Evolutionary conservation across 164 flowering plant species (phyloP), one percentile per base, ranked within the genome.

Genomic region (Tinospora cordifolia): DNA sequence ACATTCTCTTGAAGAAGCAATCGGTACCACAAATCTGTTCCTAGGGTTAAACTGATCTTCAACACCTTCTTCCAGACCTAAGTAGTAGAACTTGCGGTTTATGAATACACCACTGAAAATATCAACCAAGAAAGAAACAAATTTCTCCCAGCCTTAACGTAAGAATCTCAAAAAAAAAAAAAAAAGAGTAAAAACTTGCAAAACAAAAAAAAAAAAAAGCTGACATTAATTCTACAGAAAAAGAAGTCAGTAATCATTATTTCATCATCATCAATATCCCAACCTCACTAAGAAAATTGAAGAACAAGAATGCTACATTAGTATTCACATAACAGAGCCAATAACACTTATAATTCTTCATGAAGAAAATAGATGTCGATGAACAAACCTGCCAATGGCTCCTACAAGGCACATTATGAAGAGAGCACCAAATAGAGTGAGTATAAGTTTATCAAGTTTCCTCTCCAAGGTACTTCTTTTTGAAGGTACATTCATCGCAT

Each of bases 401-500:
- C 98, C 97, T 84, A 94, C 82, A 41, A 92, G 73, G 77, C 98
- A 94, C 98, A 94, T 90, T 57, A 60, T 19, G 73, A 89, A 89
- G 62, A 94, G 93, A 79, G 72, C 79, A 71, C 82, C 82, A 77
- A 94, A 90, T 39, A 94, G 87, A 34, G 87, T 47, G 36, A 92
- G 86, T 65, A 94, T 94, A 68, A 94, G 94, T 79, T 90, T 89
- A 85, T 94, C 98, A 70, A 94, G 95, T 79, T 94, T 94, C 88
- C 85, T 91, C 79, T 94, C 98, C 70, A 94, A 81, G 39, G 98
- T 94, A 81, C 98, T 94, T 79, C 98, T 83, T 78, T 94, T 94
- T 62, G 97, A 94, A 76, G 97, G 98, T 62, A 90, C 94, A 81
- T 90, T 94, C 98, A 94, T 94, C 36, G 98, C 66, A 81, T 94